Percentiles rank a stretch among this genome's conserved stretches.
Evolutionary conservation across 805 yeast genomes (phyloP).

Genomic region (Ogataea naganishii): DNA sequence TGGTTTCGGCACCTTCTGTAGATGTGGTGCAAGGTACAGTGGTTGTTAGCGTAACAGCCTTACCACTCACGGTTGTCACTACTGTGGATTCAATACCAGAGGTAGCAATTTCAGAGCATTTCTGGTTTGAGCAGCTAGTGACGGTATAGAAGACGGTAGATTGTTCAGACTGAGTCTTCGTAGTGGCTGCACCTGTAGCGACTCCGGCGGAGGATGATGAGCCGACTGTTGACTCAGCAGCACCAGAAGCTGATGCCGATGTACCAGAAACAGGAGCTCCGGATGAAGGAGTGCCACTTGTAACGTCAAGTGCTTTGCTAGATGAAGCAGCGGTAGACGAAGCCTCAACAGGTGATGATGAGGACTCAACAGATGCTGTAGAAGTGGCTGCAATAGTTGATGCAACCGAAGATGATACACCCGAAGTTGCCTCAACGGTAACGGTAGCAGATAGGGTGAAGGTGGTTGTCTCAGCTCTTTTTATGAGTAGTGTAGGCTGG

Average conservation of each 20-base stretch:
- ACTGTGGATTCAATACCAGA: background rate
- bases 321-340: slow-evolving; percentile 1
- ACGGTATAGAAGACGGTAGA: background rate
- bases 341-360: background rate
- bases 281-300: background rate
- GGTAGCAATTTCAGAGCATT: background rate
- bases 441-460: background rate
- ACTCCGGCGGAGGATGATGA: background rate
- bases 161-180: background rate
- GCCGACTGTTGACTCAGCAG: background rate
- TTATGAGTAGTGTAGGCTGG: too few species aligned
- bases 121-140: background rate
- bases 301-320: too few species aligned
- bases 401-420: background rate
- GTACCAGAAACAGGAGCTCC: slow-evolving; percentile 1
- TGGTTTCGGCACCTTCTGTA: background rate
- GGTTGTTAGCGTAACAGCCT: background rate
- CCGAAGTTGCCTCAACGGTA: too few species aligned
- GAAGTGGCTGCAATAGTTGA: background rate
- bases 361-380: background rate
- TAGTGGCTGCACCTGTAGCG: background rate
- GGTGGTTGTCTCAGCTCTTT: background rate
- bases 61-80: background rate
- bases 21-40: background rate
- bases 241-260: background rate